Conservation (phyloP, 352 stramenopile genomes). For the Phytophthora gonapodyides region DNA sequence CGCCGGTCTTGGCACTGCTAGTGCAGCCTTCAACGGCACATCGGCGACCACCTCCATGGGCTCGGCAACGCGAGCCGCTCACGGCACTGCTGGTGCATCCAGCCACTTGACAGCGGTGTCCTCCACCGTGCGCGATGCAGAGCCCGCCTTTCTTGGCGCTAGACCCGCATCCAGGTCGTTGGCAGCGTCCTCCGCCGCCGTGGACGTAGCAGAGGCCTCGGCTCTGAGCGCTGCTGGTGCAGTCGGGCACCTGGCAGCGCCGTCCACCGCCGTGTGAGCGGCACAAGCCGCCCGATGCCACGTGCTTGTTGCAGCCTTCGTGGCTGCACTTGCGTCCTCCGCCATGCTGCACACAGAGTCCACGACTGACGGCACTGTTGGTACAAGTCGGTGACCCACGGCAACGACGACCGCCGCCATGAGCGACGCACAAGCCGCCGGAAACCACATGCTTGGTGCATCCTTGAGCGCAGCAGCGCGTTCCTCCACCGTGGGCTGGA, state of each 20-base stretch:
- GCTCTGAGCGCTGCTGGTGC: conserved; percentile 80
- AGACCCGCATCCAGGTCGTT: conserved; percentile 70
- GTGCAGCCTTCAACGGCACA: conserved; percentile 75
- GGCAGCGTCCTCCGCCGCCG: conserved; percentile 76
- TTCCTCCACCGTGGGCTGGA: conserved; percentile 61
- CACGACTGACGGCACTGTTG: conserved; percentile 59
- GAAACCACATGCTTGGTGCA: conserved; percentile 78
- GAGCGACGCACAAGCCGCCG: conserved; percentile 62
- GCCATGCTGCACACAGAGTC: conserved; percentile 71
- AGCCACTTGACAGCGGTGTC: conserved; percentile 74
- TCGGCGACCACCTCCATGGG: conserved; percentile 79
- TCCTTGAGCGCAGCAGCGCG: conserved; percentile 47
- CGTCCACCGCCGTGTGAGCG: conserved; percentile 78
- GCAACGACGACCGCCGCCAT: conserved; percentile 67
- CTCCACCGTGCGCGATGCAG: conserved; percentile 85
- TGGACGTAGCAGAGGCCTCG: conserved; percentile 86
- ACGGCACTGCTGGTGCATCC: conserved; percentile 82
- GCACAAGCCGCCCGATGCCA: conserved; percentile 78
- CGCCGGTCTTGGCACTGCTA: conserved; percentile 84
- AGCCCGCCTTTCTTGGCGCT: conserved; percentile 87
- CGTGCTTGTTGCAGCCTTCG: conserved; percentile 71
- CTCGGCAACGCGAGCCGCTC: conserved; percentile 76
- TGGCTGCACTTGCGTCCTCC: conserved; percentile 76
- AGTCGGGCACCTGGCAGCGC: conserved; percentile 79
- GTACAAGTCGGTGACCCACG: conserved; percentile 38